Conservation (phyloP, 805 yeast genomes). For the Clavispora fructus region DNA sequence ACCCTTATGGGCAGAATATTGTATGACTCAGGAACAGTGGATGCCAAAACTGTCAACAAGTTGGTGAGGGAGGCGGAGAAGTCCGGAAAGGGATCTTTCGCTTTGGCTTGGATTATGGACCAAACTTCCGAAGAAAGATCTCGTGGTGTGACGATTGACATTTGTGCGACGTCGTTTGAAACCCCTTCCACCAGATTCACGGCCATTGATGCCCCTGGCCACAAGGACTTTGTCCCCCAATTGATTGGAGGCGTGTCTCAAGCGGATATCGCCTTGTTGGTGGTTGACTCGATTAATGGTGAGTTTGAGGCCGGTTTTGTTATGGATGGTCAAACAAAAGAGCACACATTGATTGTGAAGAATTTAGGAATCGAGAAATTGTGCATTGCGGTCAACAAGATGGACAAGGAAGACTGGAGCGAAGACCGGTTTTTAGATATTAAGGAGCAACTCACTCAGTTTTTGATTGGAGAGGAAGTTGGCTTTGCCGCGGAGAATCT, state of each 20-base stretch:
- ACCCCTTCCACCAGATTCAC: conserved; percentile 53
- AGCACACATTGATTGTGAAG: conserved; percentile 66
- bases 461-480: conserved; percentile 44
- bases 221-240: conserved; percentile 75
- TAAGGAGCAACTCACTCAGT: conserved; percentile 42
- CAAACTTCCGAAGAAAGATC: conserved; percentile 71
- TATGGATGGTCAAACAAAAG: conserved; percentile 71
- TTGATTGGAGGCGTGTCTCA: conserved; percentile 81
- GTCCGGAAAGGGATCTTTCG: conserved; percentile 72
- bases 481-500: conserved; percentile 43
- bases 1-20: conserved; percentile 72
- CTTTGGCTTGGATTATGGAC: conserved; percentile 83
- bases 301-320: conserved; percentile 70
- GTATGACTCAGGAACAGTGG: conserved; percentile 63
- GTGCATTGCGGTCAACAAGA: conserved; percentile 63
- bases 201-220: conserved; percentile 83
- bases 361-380: conserved; percentile 59
- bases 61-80: conserved; percentile 59
- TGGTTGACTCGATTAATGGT: conserved; percentile 59
- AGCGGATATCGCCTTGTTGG: conserved; percentile 70
- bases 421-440: conserved; percentile 50
- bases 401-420: conserved; percentile 61
- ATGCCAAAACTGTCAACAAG: conserved; percentile 57
- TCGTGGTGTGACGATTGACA: conserved; percentile 77
- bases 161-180: conserved; percentile 63